Conservation (phyloP, 192 early-diverging fungal genomes). For the Coemansia sp. region DNA sequence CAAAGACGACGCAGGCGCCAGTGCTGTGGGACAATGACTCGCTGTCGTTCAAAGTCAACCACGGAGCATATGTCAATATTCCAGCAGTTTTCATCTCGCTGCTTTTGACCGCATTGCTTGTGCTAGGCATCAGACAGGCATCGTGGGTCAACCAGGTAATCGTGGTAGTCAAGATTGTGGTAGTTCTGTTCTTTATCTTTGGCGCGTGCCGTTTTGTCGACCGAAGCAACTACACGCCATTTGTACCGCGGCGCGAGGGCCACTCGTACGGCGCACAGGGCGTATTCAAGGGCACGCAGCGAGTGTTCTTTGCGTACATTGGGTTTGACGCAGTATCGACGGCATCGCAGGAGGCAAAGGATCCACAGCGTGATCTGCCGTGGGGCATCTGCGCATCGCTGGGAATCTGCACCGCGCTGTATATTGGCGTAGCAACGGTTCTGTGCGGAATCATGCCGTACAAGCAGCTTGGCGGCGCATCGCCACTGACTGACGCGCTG, state of each 20-base stretch:
- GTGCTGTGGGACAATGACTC: constrained; percentile 63
- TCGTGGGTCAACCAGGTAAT: constrained; percentile 71
- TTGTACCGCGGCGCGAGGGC: constrained; percentile 67
- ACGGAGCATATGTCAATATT: constrained; percentile 66
- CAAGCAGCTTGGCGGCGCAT: constrained; percentile 46
- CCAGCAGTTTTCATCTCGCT: constrained; percentile 73
- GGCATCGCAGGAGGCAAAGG: constrained; percentile 76
- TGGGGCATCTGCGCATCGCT: constrained; percentile 85
- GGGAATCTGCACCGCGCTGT: constrained; percentile 74
- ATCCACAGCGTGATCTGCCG: constrained; percentile 79
- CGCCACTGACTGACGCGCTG: constrained; percentile 59
- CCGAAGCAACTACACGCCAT: constrained; percentile 70
- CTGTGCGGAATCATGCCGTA: constrained; percentile 75
- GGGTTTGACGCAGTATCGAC: constrained; percentile 90
- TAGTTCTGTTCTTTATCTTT: constrained; percentile 80
- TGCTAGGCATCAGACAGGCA: constrained; percentile 72
- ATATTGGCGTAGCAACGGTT: constrained; percentile 70
- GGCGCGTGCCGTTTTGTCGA: constrained; percentile 70
- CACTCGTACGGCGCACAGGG: constrained; percentile 68
- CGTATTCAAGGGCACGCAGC: constrained; percentile 69
- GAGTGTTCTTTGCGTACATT: constrained; percentile 81
- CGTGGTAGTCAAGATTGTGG: constrained; percentile 72
- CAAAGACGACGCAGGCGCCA: constrained; percentile 67
- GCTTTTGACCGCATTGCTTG: constrained; percentile 65
- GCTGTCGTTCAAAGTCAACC: constrained; percentile 34